Evolutionary conservation across 1,284 basidiomycete genomes (phyloP), one percentile per base, ranked within the genome.

Genomic region (Boletus calvinii): DNA sequence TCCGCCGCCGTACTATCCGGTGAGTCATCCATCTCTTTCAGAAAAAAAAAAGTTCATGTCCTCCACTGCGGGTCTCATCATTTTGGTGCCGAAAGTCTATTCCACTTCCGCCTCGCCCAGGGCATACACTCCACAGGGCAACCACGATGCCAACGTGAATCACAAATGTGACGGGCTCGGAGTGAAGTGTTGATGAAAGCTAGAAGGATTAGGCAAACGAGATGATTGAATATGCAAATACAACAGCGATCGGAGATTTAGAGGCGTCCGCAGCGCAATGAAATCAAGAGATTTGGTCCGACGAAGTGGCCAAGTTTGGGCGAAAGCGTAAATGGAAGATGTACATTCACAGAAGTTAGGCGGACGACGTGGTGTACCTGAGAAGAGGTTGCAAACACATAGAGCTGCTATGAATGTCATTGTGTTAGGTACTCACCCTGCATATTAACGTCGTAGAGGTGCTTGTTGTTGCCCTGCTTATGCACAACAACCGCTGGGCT

Each of bases 1-100:
- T 17, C 55, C 55, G 10, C 56, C 57, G 20, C 57, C 57, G 3
- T 57, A 59, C 29, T 51, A 46, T 37, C 53, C 43, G 26, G 55
- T 57, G 22, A 42, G 57, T 50, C 24, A 13, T 15, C 36, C 11
- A n/a, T 11, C 4, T 31, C 11, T 32, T 15, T 6, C 6, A 6
- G 22, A 7, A 13, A 31, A 11, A 5, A n/a, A 6, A 8, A 26
- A 4, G n/a, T n/a, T 48, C 4, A 48, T 32, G 13, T 15, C 17
- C 10, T 18, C 2, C 13, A 2, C 13, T 15, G 1, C 24, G 30
- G 15, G 26, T 30, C 13, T 48, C 7, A 5, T 18, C 17, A n/a
- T 13, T 4, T 30, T 15, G 37, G 11, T 11, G 1, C 24, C 6
- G 29, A 1, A 22, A 55, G 50, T 42, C 42, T 22, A 35, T 34